Evolutionary conservation across 2,329 filamentous ascomycete species (phyloP).

Genomic region (Fusarium oligoseptatum): DNA sequence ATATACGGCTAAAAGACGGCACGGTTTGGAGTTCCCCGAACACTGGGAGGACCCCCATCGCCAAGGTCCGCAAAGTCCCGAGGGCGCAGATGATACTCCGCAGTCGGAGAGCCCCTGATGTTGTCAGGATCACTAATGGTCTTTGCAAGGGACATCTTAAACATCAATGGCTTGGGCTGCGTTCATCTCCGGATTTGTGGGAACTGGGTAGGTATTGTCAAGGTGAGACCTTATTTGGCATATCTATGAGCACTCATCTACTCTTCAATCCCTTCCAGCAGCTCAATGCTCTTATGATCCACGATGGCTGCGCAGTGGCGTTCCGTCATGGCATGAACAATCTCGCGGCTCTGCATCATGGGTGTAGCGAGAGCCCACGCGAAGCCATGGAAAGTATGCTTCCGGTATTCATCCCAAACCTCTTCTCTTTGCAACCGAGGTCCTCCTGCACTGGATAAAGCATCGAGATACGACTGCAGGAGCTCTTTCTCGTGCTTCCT

Average conservation of each 20-base stretch:
- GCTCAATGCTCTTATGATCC: slow-evolving; percentile 28
- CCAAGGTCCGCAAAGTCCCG: neutral
- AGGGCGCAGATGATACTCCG: neutral
- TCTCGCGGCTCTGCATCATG: slow-evolving; percentile 30
- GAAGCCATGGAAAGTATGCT: slow-evolving; percentile 25
- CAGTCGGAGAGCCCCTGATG: neutral
- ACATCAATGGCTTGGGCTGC: neutral
- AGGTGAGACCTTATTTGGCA: neutral
- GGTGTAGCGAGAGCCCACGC: slow-evolving; percentile 24
- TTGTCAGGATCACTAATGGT: neutral
- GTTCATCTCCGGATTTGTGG: neutral
- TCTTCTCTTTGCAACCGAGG: neutral
- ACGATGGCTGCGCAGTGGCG: slow-evolving; percentile 23
- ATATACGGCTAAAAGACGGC: neutral
- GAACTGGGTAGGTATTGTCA: neutral
- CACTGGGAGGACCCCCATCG: neutral
- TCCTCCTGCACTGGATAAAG: neutral
- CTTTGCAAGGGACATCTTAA: neutral
- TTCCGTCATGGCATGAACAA: slow-evolving; percentile 22
- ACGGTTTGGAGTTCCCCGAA: neutral
- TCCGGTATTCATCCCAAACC: slow-evolving; percentile 25
- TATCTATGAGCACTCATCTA: neutral
- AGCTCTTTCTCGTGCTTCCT: neutral
- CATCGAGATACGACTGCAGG: slow-evolving; percentile 11
- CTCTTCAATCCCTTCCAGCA: neutral